Base-by-base conservation (phyloP, 2,329 filamentous ascomycete genomes). In the Beauveria bassiana region DNA sequence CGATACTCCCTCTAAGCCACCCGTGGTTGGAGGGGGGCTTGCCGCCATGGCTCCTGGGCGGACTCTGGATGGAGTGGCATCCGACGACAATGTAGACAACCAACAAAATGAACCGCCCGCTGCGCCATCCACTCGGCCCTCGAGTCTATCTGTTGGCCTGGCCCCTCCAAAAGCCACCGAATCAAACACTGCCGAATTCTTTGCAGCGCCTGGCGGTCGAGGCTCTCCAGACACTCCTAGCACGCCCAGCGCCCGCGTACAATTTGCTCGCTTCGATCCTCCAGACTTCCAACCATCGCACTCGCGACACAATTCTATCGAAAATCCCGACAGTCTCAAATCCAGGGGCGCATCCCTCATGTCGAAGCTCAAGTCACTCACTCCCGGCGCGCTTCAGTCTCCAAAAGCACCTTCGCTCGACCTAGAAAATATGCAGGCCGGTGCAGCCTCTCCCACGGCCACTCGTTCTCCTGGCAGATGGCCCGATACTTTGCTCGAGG, bases 341-440 rank as follows among this genome's bases (percentile, higher is more conserved):
- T 82, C 83, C 24, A 80, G 81, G 63, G 78, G 82, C 61, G 82
- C 83, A 24, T 87, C 88, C 26, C 81, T 96, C 65, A 91, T 96
- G 74, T 87, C 87, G 20, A 92, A 89, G 71, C 74, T 96, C 65
- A 91, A 89, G 70, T 87, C 90, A 3, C 77, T 96, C 61, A 85
- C 90, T 24, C 82, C 80, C 12, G 74, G 77, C 8, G 73, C 78
- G 26, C 71, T 79, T 14, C 81, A 82, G 59, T 73, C 74, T n/a
- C 75, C 81, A 72, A 75, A 69, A 71, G 77, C 66, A 62, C 66
- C 63, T 64, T 66, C 68, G 10, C 65, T 68, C 12, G 76, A 79
- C 31, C 69, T 70, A 73, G 69, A 5, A 70, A 73, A 24, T 81
- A 81, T 9, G 70, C 75, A 14, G 68, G 76, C 5, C 79, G 73